A percentile compares a stretch with the other conserved stretches of the same genome.
Conservation (phyloP, 441 rosid species). For the Biscutella auriculata region DNA sequence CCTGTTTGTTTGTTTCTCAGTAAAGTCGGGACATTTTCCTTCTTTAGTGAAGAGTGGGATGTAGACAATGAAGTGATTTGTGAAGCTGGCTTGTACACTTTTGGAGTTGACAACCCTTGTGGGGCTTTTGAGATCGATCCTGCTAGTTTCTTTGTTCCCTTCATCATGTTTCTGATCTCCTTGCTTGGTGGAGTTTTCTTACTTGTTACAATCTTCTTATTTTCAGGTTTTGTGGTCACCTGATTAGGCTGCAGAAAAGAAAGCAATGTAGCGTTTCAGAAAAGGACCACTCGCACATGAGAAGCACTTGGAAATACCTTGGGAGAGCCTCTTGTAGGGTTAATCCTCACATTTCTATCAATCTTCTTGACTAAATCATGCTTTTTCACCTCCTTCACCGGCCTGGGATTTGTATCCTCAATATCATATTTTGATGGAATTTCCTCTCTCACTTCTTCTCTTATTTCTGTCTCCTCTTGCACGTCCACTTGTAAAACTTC, state of each 20-base stretch:
- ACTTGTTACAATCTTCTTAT: slow-evolving; percentile 15
- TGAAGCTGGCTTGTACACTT: slow-evolving; percentile 37
- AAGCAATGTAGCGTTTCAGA: neutral
- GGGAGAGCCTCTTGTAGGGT: slow-evolving; percentile 29
- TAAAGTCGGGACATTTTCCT: slow-evolving; percentile 22
- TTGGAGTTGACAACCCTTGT: slow-evolving; percentile 32
- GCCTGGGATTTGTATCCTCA: slow-evolving; percentile 16
- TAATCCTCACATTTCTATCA: slow-evolving; percentile 24
- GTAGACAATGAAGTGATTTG: slow-evolving; percentile 28
- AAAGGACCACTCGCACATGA: too few species aligned
- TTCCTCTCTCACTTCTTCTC: slow-evolving; percentile 27
- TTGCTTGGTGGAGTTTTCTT: slow-evolving; percentile 22
- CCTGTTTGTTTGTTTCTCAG: slow-evolving; percentile 45
- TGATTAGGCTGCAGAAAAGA: slow-evolving; percentile 31
- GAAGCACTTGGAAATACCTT: slow-evolving; percentile 38
- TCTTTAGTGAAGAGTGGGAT: slow-evolving; percentile 32
- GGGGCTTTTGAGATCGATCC: slow-evolving; percentile 31
- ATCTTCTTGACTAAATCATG: slow-evolving; percentile 14
- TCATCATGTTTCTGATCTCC: slow-evolving; percentile 30
- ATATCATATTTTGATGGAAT: slow-evolving; percentile 12
- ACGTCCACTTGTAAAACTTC: slow-evolving; percentile 9
- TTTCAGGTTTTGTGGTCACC: slow-evolving; percentile 11
- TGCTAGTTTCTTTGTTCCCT: slow-evolving; percentile 43
- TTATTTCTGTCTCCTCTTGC: slow-evolving; percentile 19
- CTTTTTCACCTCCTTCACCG: slow-evolving; percentile 11